Evolutionary conservation across 2,329 filamentous ascomycete genomes (phyloP).

Genomic region (Nigrospora oryzae): DNA sequence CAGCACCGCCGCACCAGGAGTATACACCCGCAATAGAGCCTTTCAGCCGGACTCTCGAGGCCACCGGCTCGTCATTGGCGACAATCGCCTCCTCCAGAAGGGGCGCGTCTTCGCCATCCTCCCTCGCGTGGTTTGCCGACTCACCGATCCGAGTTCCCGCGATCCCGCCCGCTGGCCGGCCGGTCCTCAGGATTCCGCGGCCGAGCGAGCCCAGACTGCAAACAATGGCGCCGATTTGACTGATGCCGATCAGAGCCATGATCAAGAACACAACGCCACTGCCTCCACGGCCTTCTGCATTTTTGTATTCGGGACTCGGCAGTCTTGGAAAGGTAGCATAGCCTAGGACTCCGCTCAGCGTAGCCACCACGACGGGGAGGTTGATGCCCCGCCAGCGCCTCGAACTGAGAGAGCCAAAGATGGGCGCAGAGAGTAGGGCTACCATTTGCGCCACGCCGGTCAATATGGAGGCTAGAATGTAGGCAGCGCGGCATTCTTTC

Average conservation of each 20-base stretch:
- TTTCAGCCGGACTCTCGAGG: conserved; percentile 59
- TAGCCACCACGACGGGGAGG: conserved; percentile 63
- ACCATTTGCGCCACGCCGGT: conserved; percentile 84
- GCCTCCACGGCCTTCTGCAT: conserved; percentile 57
- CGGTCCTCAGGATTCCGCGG: conserved; percentile 60
- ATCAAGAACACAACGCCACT: conserved; percentile 63
- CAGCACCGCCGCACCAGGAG: conserved; percentile 79
- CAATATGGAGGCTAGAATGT: conserved; percentile 77
- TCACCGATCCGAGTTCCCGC: conserved; percentile 5
- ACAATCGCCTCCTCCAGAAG: conserved; percentile 21
- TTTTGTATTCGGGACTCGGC: conserved; percentile 63
- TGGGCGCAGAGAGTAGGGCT: conserved; percentile 74
- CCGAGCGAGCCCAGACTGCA: conserved; percentile 87
- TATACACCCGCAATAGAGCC: conserved; percentile 94
- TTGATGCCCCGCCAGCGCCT: conserved; percentile 60
- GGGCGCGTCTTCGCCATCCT: conserved; percentile 26
- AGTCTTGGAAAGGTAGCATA: conserved; percentile 73
- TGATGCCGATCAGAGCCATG: conserved; percentile 75
- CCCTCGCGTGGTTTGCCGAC: conserved; percentile 4
- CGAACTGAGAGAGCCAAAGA: conserved; percentile 75
- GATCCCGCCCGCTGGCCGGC: conserved; percentile 17
- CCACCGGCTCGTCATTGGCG: conserved; percentile 15
- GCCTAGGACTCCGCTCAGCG: conserved; percentile 66
- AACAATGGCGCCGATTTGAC: conserved; percentile 93
- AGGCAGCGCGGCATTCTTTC: conserved; percentile 75